These are phyloP conservation scores for Stipa capillata DNA, from an alignment of 176 grass and related monocot genomes.

Conservation along the genomic window DNA sequence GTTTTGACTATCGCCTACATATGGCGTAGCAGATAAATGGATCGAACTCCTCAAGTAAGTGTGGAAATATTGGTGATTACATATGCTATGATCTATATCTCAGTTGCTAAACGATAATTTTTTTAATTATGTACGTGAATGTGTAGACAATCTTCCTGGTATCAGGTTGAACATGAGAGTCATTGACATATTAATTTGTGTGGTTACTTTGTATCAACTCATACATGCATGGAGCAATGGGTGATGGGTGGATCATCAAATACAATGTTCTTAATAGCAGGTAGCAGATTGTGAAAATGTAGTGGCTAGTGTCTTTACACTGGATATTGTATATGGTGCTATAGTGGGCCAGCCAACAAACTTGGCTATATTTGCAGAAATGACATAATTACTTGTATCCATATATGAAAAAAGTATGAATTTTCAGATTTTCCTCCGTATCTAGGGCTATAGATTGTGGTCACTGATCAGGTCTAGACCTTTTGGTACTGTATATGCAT, in stretches of 20 bases:
- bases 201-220: too few species aligned
- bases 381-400: neutral
- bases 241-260: neutral
- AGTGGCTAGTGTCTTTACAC: neutral
- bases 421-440: neutral
- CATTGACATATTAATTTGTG: neutral
- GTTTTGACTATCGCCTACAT: constrained; percentile 90
- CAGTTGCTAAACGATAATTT: neutral
- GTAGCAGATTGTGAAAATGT: neutral
- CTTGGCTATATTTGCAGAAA: neutral
- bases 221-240: neutral
- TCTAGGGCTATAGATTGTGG: neutral
- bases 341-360: neutral
- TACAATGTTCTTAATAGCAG: neutral
- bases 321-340: neutral
- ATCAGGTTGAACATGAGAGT: neutral
- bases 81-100: neutral
- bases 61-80: neutral
- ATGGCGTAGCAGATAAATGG: constrained; percentile 98
- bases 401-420: neutral
- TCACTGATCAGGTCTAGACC: neutral
- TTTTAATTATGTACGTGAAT: neutral
- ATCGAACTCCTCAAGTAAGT: constrained; percentile 96
- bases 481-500: neutral
- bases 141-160: neutral